These are phyloP conservation scores for Hevea brasiliensis DNA, from an alignment of 345 rosid genomes.

Conservation along the genomic window DNA sequence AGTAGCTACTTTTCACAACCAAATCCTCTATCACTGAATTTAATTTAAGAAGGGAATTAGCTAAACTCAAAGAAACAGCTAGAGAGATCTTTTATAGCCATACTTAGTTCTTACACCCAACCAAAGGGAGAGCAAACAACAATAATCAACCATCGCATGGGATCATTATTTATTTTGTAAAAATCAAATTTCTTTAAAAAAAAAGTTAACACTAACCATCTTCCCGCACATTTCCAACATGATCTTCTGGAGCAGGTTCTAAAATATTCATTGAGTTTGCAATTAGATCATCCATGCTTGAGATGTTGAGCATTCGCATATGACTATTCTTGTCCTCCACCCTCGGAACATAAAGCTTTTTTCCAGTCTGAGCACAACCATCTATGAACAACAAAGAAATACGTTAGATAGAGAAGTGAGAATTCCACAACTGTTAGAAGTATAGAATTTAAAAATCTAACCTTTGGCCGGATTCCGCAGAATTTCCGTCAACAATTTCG, in stretches of 20 bases:
- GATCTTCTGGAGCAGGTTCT: conserved; percentile 77
- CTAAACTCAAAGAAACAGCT: neutral
- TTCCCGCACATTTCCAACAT: conserved; percentile 71
- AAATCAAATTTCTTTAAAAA: no score
- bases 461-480: conserved; percentile 48
- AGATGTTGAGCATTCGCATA: conserved; percentile 84
- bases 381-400: conserved; percentile 30
- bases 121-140: no score
- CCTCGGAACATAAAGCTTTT: conserved; percentile 83
- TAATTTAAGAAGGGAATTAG: neutral
- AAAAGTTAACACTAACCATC: conserved; percentile 51
- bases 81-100: no score
- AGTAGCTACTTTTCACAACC: neutral
- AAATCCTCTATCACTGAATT: neutral
- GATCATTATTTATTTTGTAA: no score
- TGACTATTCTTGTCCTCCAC: conserved; percentile 92
- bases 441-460: conserved; percentile 2
- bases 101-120: no score
- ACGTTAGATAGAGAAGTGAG: no score
- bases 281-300: conserved; percentile 66
- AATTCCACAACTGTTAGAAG: no score
- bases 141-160: no score
- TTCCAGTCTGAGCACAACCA: conserved; percentile 30
- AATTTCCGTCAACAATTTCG: conserved; percentile 48
- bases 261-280: conserved; percentile 91